Percentiles rank a stretch among this genome's conserved stretches.
Evolutionary conservation across 768 basidiomycete genomes (phyloP).

Genomic region (Kwoniella europaea): DNA sequence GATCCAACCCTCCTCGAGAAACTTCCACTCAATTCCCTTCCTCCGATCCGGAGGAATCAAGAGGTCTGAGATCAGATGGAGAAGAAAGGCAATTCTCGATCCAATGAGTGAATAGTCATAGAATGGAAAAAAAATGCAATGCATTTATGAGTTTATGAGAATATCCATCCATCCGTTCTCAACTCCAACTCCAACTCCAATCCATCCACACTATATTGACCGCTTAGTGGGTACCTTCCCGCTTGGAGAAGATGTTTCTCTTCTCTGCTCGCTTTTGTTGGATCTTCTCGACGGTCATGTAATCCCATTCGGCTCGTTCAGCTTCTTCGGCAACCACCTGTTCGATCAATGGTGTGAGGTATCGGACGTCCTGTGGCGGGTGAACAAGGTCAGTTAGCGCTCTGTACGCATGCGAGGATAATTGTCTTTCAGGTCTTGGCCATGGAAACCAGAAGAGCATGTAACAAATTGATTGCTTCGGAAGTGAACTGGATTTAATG

Average conservation of each 20-base stretch:
- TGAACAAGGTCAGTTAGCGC: not conserved
- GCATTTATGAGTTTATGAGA: conserved; percentile 13
- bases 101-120: not conserved
- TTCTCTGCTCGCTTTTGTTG: conserved; percentile 58
- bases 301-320: conserved; percentile 84
- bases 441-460: no score
- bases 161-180: conserved; percentile 2
- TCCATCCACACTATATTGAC: not conserved
- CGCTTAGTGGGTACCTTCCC: conserved; percentile 16
- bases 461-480: conserved; percentile 3
- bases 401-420: no score
- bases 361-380: conserved; percentile 76
- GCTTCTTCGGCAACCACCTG: conserved; percentile 74
- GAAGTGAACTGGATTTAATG: no score
- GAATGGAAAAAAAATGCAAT: conserved; percentile 15
- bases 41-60: conserved; percentile 1
- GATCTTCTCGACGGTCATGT: conserved; percentile 66
- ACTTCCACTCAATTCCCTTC: conserved; percentile 9
- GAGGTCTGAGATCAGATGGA: conserved; percentile 12
- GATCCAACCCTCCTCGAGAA: conserved; percentile 34
- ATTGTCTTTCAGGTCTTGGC: no score
- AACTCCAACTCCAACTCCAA: not conserved
- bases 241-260: conserved; percentile 29
- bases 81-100: conserved; percentile 21
- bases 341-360: conserved; percentile 77